Evolutionary conservation across 768 basidiomycete species (phyloP), one percentile per base, ranked within the genome.

Genomic region (Psilocybe cyanescens): DNA sequence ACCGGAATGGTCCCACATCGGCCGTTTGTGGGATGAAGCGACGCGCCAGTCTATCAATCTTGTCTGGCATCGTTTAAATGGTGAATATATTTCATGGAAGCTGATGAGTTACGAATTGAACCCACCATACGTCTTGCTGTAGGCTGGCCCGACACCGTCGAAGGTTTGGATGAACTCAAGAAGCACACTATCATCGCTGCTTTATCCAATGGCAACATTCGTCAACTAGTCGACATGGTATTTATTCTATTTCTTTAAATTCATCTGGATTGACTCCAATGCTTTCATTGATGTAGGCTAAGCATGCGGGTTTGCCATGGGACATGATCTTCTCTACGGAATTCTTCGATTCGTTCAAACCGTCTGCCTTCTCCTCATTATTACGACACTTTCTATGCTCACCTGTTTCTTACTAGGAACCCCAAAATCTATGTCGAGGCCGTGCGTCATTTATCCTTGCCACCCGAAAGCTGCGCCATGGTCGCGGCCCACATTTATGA

Each of bases 401-500:
- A 28, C 37, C 47, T 7, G 8, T 24, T 5, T 41, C 6, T 55
- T n/a, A 56, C 44, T 60, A 87, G 86, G 2, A 82, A 83, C 67
- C 81, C 81, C 8, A 75, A 80, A 46, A 76, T 81, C 0, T 90
- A 90, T 64, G 71, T 78, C 1, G 76, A 79, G 2, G 82, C 83
- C 0, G 69, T 80, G 0, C 74, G 77, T 7, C 82, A 87, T 62
- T 80, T 90, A 5, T 72, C 77, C 1, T 64, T 87, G 2, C 72
- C 78, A 1, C 83, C 87, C 0, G 65, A 79, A 9, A 79, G 80
- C 45, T 77, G 82, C 41, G 87, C 84, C 1, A 84, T 91, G 83
- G 88, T 90, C 7, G 88, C 89, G 0, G 79, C 87, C 5, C 89
- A 90, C 72, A 75, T 77, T 3, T 77, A 73, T 59, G 89, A 91